Conservation (phyloP, 345 rosid genomes). For the Melastoma malabathricum region DNA sequence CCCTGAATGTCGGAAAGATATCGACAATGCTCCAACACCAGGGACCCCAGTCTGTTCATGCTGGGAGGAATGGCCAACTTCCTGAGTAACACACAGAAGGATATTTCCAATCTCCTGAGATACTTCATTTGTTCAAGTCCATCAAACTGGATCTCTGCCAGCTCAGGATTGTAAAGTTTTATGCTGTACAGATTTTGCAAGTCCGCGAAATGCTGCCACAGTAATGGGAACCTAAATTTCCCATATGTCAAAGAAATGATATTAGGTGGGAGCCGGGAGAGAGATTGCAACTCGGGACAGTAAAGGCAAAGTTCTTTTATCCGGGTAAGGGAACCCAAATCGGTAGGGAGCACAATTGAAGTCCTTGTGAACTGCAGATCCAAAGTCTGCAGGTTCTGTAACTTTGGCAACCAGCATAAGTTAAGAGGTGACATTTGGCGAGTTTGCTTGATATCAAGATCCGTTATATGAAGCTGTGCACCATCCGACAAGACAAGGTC, state of each 20-base stretch:
- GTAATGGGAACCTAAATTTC: not conserved
- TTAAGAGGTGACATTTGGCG: not conserved
- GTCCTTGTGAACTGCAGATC: not conserved
- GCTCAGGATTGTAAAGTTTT: rapidly evolving
- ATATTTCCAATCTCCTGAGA: not conserved
- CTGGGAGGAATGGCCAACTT: rapidly evolving
- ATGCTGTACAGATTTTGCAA: not conserved
- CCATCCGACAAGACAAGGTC: not conserved
- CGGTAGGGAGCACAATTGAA: not conserved
- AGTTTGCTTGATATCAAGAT: not conserved
- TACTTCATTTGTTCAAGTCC: not conserved
- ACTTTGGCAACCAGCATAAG: not conserved
- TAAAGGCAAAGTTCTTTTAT: rapidly evolving
- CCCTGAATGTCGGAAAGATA: not conserved
- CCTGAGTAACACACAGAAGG: not conserved
- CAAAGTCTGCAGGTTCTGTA: not conserved
- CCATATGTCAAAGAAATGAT: rapidly evolving
- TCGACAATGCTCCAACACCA: rapidly evolving
- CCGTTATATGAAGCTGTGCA: no score
- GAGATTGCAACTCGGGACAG: not conserved
- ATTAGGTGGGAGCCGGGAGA: not conserved
- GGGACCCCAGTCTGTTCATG: rapidly evolving
- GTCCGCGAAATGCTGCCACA: not conserved
- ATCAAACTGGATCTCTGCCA: not conserved
- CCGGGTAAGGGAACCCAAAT: not conserved